Conservation (phyloP, 2,329 filamentous ascomycete species). For the Trichophyton mentagrophytes region DNA sequence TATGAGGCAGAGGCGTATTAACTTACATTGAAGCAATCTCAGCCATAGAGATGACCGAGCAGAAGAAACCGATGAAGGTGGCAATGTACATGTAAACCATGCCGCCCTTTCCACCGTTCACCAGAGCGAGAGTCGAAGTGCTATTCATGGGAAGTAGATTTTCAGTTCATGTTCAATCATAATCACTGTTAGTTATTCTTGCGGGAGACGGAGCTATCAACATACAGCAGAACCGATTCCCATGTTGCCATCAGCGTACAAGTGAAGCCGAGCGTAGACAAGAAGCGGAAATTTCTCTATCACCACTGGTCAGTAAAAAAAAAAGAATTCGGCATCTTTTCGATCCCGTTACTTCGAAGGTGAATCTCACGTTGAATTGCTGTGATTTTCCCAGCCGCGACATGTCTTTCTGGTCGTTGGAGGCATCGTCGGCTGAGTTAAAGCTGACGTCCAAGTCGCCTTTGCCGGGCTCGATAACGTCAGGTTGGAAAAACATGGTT, state of each 20-base stretch:
- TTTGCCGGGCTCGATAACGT: not conserved
- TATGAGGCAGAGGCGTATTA: not conserved
- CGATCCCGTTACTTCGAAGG: not conserved
- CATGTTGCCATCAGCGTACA: constrained; percentile 30
- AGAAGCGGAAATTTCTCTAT: constrained; percentile 30
- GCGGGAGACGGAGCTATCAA: not conserved
- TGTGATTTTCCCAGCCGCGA: constrained; percentile 40
- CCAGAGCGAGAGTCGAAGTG: constrained; percentile 15
- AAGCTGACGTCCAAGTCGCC: constrained; percentile 6
- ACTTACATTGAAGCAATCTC: constrained; percentile 30
- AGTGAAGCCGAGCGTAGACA: constrained; percentile 31
- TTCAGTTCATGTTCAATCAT: not conserved
- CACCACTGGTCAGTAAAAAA: constrained; percentile 5
- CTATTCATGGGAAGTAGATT: constrained; percentile 4
- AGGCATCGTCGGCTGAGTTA: constrained; percentile 11
- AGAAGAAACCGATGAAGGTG: constrained; percentile 20
- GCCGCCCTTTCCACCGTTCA: constrained; percentile 23
- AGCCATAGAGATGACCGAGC: constrained; percentile 25
- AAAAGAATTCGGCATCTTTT: not conserved
- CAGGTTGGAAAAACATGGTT: not conserved
- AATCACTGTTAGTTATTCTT: not conserved
- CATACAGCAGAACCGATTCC: constrained; percentile 29
- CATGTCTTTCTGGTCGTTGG: constrained; percentile 27
- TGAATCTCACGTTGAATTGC: constrained; percentile 30
- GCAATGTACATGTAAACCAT: constrained; percentile 23